A percentile compares a stretch with the other conserved stretches of the same genome.
These are phyloP conservation scores for Juncus inflexus DNA, from an alignment of 176 grass and related monocot species.

Conservation along the genomic window DNA sequence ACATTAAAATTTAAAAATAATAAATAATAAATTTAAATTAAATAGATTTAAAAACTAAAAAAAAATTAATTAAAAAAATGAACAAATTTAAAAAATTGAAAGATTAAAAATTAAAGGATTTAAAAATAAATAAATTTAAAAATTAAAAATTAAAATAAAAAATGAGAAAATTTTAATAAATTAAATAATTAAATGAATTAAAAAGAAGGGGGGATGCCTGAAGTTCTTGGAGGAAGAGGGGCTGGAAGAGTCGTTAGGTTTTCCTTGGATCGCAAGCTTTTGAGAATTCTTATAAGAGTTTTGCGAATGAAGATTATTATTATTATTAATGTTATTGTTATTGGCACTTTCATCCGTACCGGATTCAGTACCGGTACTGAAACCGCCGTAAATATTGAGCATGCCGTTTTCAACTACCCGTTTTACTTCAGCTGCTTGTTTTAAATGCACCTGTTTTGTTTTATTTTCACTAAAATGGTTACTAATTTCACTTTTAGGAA, in stretches of 20 bases:
- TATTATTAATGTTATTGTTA: conserved; percentile 49
- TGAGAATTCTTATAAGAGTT: conserved; percentile 48
- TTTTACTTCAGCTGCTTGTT: conserved; percentile 92
- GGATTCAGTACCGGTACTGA: conserved; percentile 39
- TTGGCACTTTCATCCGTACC: conserved; percentile 37
- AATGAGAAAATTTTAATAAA: conserved; percentile 6
- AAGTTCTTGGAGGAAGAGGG: conserved; percentile 83
- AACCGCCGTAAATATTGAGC: conserved; percentile 74
- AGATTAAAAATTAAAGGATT: too few relatives aligned
- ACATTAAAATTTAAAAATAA: conserved; percentile 8
- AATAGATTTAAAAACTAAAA: neutral
- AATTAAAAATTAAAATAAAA: neutral
- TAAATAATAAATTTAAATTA: conserved; percentile 8
- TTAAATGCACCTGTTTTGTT: conserved; percentile 67
- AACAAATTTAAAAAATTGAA: too few relatives aligned
- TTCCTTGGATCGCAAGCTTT: conserved; percentile 72
- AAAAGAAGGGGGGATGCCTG: conserved; percentile 32
- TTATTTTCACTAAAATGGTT: too few relatives aligned
- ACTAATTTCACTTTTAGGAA: too few relatives aligned
- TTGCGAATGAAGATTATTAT: conserved; percentile 42
- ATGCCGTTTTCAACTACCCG: conserved; percentile 84
- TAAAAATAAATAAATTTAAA: too few relatives aligned
- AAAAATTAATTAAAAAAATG: neutral
- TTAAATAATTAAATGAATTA: conserved; percentile 7
- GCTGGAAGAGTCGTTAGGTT: conserved; percentile 57